Evolutionary conservation across 2,329 filamentous ascomycete genomes (phyloP).

Genomic region (Pseudopithomyces maydicus): DNA sequence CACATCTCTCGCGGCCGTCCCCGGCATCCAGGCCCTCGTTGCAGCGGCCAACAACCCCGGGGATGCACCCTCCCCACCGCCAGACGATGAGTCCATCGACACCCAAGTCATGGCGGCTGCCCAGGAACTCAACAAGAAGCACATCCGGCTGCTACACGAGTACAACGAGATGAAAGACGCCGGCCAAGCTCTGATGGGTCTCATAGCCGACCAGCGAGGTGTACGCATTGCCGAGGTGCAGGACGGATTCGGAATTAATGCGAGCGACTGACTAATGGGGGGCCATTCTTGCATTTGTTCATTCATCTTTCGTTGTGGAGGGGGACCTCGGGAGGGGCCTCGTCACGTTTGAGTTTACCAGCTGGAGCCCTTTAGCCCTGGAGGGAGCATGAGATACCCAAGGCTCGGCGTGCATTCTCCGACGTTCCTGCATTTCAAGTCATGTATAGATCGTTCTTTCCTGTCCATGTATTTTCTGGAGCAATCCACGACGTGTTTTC

Average conservation of each 20-base stretch:
- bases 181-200: constrained; percentile 67
- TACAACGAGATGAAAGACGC: constrained; percentile 76
- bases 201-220: constrained; percentile 69
- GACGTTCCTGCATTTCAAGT: no score
- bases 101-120: constrained; percentile 49
- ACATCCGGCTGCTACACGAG: constrained; percentile 68
- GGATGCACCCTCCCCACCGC: constrained; percentile 14
- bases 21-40: constrained; percentile 41
- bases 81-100: constrained; percentile 32
- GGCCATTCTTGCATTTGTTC: neutral
- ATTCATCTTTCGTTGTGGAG: neutral
- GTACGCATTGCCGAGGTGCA: constrained; percentile 57
- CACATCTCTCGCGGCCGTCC: constrained; percentile 31
- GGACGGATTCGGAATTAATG: constrained; percentile 53
- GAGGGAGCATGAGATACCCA: no score
- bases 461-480: no score
- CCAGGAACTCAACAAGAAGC: constrained; percentile 61
- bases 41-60: constrained; percentile 31
- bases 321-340: no score
- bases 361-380: no score
- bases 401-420: no score
- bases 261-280: constrained; percentile 49
- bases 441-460: no score
- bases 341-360: neutral
- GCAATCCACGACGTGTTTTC: no score